Evolutionary conservation across 164 flowering plant genomes (phyloP).

Genomic region (grape (Vitis vinifera)): ASM3070453v1 NC_081818.1:24326501-24327000

Average conservation of each 20-base stretch:
- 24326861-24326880: neutral
- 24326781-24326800: neutral
- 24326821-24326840: neutral
- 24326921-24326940: slow-evolving; percentile 75
- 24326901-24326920: neutral
- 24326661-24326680: neutral
- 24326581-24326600: too few species aligned
- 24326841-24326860: neutral
- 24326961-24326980: slow-evolving; percentile 80
- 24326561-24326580: too few species aligned
- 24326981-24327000: slow-evolving; percentile 62
- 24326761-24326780: neutral
- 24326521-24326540: too few species aligned
- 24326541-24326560: too few species aligned
- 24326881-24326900: neutral
- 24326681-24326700: neutral
- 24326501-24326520: too few species aligned
- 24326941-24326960: slow-evolving; percentile 78
- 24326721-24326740: neutral
- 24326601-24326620: too few species aligned
- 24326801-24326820: neutral
- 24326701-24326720: neutral
- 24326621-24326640: neutral
- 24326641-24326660: neutral
- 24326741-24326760: neutral